Percentiles rank a stretch among this genome's conserved stretches.
phyloP scores from a whole-genome alignment of 2,329 filamentous ascomycete genomes.

The Ophiostoma piceae region DNA sequence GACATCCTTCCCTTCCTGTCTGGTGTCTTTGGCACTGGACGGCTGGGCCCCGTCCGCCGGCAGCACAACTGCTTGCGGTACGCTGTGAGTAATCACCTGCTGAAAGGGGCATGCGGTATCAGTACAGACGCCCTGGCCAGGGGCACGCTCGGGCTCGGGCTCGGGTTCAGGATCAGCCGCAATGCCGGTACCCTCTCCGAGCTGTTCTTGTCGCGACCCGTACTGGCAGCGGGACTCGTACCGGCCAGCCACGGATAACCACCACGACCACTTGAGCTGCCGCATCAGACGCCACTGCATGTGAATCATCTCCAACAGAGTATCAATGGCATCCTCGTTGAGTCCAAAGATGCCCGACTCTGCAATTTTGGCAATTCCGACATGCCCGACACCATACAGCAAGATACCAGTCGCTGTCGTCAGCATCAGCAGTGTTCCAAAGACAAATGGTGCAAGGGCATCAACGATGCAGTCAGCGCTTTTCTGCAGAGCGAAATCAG shows the following conservation, averaged over 20 bases:
- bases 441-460: slow-evolving; percentile 22
- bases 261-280: slow-evolving; percentile 25
- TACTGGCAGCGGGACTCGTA: slow-evolving; percentile 18
- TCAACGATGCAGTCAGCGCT: slow-evolving; percentile 11
- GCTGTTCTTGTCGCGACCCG: background rate
- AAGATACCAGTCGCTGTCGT: slow-evolving; percentile 22
- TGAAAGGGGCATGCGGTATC: slow-evolving; percentile 11
- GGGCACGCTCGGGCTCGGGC: background rate
- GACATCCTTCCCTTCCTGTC: background rate
- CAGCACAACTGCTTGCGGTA: background rate
- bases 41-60: background rate
- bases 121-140: background rate
- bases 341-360: slow-evolving; percentile 24
- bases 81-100: background rate
- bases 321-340: slow-evolving; percentile 20
- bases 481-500: background rate
- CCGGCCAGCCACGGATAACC: slow-evolving; percentile 17
- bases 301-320: slow-evolving; percentile 18
- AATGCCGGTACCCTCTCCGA: background rate
- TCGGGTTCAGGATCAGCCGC: background rate
- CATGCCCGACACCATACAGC: slow-evolving; percentile 24
- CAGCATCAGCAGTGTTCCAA: slow-evolving; percentile 22
- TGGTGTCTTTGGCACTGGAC: background rate
- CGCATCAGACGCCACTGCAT: slow-evolving; percentile 21
- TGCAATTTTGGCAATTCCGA: slow-evolving; percentile 18